Percentiles rank a stretch among this genome's conserved stretches.
phyloP scores from a whole-genome alignment of 768 basidiomycete species.

The Postia placenta region DNA sequence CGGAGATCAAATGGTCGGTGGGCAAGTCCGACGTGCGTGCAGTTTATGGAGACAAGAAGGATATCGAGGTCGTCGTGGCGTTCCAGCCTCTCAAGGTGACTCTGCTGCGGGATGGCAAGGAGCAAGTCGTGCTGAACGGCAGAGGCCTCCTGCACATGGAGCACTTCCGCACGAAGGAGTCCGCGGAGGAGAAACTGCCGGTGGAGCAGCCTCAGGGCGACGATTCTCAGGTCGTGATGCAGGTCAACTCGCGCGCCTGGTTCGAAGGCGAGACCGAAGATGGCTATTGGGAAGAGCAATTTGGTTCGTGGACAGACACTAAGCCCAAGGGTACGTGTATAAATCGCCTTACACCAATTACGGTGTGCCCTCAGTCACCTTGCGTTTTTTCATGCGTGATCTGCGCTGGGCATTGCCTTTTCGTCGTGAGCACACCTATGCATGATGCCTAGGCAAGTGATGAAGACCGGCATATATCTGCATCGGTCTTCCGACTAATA shows the following conservation, averaged over 20 bases:
- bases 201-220: constrained; percentile 29
- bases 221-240: constrained; percentile 44
- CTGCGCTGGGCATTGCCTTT: too few relatives aligned
- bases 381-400: too few relatives aligned
- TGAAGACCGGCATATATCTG: too few relatives aligned
- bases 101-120: constrained; percentile 66
- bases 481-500: too few relatives aligned
- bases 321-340: constrained; percentile 90
- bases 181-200: constrained; percentile 32
- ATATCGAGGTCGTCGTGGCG: constrained; percentile 59
- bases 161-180: constrained; percentile 77
- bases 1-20: constrained; percentile 54
- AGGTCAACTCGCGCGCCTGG: constrained; percentile 58
- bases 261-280: constrained; percentile 86
- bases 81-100: constrained; percentile 74
- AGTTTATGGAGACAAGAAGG: constrained; percentile 56
- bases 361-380: too few relatives aligned
- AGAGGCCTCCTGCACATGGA: constrained; percentile 94
- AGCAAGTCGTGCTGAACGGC: constrained; percentile 87
- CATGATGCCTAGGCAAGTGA: too few relatives aligned
- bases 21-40: constrained; percentile 62
- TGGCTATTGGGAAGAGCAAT: constrained; percentile 87
- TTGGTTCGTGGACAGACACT: constrained; percentile 80
- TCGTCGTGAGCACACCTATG: too few relatives aligned
- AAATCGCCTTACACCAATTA: too few relatives aligned